phyloP scores from a whole-genome alignment of 1,284 basidiomycete genomes.

The Polyporus tsugae region DNA sequence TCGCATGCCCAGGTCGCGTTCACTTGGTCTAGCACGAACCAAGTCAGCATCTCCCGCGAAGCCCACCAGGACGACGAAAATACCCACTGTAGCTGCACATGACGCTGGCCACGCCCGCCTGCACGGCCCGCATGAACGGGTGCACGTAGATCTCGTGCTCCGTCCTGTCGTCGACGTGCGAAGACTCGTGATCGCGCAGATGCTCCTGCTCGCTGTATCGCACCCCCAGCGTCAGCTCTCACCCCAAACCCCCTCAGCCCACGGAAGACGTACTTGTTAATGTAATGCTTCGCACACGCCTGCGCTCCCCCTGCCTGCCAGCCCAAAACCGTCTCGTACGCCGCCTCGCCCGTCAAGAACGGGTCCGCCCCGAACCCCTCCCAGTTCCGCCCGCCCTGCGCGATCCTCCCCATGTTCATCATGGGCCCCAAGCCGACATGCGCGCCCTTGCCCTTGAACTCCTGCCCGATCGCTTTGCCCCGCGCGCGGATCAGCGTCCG shows the following conservation, averaged over 20 bases:
- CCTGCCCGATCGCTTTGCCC: constrained; percentile 79
- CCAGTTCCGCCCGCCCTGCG: constrained; percentile 82
- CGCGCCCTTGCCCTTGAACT: constrained; percentile 84
- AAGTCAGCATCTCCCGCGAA: neutral
- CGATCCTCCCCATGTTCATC: constrained; percentile 79
- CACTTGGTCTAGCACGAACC: constrained; percentile 55
- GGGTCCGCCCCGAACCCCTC: constrained; percentile 87
- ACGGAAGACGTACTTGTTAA: constrained; percentile 64
- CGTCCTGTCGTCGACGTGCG: constrained; percentile 82
- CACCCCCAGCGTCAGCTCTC: neutral
- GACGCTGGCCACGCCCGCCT: constrained; percentile 77
- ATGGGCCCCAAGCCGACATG: constrained; percentile 71
- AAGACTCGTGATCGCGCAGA: constrained; percentile 59
- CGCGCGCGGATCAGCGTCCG: constrained; percentile 73
- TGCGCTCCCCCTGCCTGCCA: constrained; percentile 79
- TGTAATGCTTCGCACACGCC: constrained; percentile 81
- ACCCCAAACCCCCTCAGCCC: neutral
- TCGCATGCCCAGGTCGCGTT: constrained; percentile 86
- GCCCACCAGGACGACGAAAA: neutral
- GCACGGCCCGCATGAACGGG: constrained; percentile 78
- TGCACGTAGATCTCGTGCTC: constrained; percentile 78
- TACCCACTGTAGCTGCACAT: constrained; percentile 78
- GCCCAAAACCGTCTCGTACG: constrained; percentile 79
- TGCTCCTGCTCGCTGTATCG: constrained; percentile 70
- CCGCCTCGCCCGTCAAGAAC: constrained; percentile 75